Evolutionary conservation across 129 eudicot genomes (phyloP).

Genomic region (Artemisia argyi): DNA sequence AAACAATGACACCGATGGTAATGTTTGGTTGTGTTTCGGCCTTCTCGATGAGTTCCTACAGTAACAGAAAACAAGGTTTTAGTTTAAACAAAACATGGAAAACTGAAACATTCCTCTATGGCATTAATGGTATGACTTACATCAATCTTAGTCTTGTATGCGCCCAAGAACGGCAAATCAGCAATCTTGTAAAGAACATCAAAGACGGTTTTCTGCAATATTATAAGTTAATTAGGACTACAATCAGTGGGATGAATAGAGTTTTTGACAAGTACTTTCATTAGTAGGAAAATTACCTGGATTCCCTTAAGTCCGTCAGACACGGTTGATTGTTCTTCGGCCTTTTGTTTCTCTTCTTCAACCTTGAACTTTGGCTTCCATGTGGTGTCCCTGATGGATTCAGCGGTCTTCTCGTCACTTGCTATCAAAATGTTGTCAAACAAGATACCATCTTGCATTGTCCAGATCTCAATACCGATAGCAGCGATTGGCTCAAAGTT

Average conservation of each 20-base stretch:
- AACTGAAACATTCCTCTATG: neutral
- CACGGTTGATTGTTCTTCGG: slow-evolving; percentile 60
- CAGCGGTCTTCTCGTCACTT: slow-evolving; percentile 70
- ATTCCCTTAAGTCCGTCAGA: slow-evolving; percentile 58
- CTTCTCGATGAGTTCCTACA: slow-evolving; percentile 50
- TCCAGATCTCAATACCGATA: slow-evolving; percentile 96
- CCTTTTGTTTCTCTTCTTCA: slow-evolving; percentile 82
- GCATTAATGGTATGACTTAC: slow-evolving; percentile 33
- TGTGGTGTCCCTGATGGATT: slow-evolving; percentile 48
- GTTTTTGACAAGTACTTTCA: too few species aligned
- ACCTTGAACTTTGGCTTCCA: slow-evolving; percentile 87
- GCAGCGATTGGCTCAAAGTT: slow-evolving; percentile 93
- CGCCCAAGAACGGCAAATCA: slow-evolving; percentile 70
- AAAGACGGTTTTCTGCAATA: slow-evolving; percentile 75
- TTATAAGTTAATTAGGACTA: neutral
- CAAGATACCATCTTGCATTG: slow-evolving; percentile 94
- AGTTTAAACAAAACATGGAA: neutral
- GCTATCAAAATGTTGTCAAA: slow-evolving; percentile 85
- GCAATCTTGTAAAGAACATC: slow-evolving; percentile 85
- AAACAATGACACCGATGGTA: slow-evolving; percentile 50
- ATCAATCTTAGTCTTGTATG: slow-evolving; percentile 63
- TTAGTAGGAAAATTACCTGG: slow-evolving; percentile 49
- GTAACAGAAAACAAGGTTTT: neutral
- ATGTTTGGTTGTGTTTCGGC: slow-evolving; percentile 59
- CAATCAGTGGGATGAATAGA: neutral